Evolutionary conservation across 2,329 filamentous ascomycete species (phyloP), one percentile per base, ranked within the genome.

Genomic region (Fusarium musae): DNA sequence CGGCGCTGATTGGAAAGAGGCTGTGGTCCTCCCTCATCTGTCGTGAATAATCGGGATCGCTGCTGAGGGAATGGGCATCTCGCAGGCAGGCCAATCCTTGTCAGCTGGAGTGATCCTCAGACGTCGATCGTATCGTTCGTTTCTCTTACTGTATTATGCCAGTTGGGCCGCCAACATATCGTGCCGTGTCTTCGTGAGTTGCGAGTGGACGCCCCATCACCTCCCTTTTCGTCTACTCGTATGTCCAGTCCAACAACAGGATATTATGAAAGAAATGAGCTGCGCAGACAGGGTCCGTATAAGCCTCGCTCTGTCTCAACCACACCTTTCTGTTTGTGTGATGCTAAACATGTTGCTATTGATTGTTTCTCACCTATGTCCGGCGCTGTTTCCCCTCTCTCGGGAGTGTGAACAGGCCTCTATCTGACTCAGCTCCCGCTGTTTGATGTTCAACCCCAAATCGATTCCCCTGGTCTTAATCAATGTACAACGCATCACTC

Each of bases 331-430:
- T 49, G 54, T 12, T 36, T 36, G 30, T 32, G 21, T 13, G 17
- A 36, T 58, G 23, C 54, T 26, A 10, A 49, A 46, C 50, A 56
- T 58, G 52, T 66, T 63, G 63, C 32, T 17, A 47, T 36, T 34
- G 34, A 47, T 50, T 63, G 56, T 57, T 61, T 66, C 59, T 63
- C 39, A 43, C 63, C 73, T 75, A 57, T 74, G 67, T 77, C 54
- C 76, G 64, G 71, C 59, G 58, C 70, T 63, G 65, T 69, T 66
- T 72, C 63, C 65, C 75, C 65, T 75, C 65, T 64, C 67, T 78
- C 75, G 72, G 72, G 69, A 76, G 73, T 61, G 72, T 57, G 76
- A 75, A 78, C 76, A 78, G 76, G 66, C 76, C 76, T 77, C 74
- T 70, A 59, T 72, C 70, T 78, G 76, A 75, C 68, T 76, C 62